These are phyloP conservation scores for Diaporthe vexans DNA, from an alignment of 2,329 filamentous ascomycete genomes.

Conservation along the genomic window DNA sequence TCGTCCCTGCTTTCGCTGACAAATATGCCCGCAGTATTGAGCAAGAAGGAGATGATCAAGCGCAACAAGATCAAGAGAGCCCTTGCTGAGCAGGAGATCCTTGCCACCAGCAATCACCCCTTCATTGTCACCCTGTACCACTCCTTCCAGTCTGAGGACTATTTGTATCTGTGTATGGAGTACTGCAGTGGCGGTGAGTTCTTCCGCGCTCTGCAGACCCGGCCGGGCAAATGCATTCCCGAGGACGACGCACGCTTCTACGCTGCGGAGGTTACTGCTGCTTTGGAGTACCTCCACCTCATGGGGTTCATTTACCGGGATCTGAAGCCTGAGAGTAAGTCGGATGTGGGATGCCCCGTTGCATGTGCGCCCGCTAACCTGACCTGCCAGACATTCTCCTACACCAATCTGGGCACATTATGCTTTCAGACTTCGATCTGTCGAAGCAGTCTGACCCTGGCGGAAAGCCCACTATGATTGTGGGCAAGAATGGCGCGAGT, in stretches of 20 bases:
- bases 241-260: slow-evolving; percentile 98
- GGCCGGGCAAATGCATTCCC: slow-evolving; percentile 96
- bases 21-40: slow-evolving; percentile 76
- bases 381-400: slow-evolving; percentile 85
- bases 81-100: slow-evolving; percentile 95
- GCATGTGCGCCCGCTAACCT: slow-evolving; percentile 53
- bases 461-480: slow-evolving; percentile 97
- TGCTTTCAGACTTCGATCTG: slow-evolving; percentile 98
- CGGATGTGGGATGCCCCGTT: slow-evolving; percentile 1
- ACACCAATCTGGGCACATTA: slow-evolving; percentile 99
- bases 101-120: slow-evolving; percentile 98
- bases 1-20: slow-evolving; percentile 52
- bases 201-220: slow-evolving; percentile 95
- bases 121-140: slow-evolving; percentile 99
- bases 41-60: slow-evolving; percentile 99
- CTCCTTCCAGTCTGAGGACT: slow-evolving; percentile 98
- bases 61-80: slow-evolving; percentile 99
- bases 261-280: slow-evolving; percentile 96
- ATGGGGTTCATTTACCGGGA: slow-evolving; percentile 99
- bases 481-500: slow-evolving; percentile 89
- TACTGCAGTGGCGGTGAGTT: slow-evolving; percentile 99
- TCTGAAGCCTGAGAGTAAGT: slow-evolving; percentile 95
- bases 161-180: slow-evolving; percentile 99
- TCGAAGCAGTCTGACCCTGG: slow-evolving; percentile 98
- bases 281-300: slow-evolving; percentile 94